Evolutionary conservation across 2,329 filamentous ascomycete species (phyloP).

Genomic region (Epichloe uncinata): DNA sequence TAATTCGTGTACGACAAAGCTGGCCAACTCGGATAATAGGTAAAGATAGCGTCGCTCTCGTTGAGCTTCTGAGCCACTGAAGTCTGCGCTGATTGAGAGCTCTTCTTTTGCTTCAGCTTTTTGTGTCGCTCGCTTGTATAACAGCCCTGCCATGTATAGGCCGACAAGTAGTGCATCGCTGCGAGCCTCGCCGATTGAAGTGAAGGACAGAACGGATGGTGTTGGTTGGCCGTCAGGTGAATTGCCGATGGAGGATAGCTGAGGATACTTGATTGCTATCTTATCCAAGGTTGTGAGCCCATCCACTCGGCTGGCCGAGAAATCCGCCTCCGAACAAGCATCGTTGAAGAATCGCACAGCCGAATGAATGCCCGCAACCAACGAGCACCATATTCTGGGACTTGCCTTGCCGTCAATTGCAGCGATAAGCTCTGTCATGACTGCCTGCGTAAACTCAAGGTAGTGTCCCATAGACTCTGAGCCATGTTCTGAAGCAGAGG

Average conservation of each 20-base stretch:
- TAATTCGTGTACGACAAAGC: conserved; percentile 24
- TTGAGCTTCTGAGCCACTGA: conserved; percentile 13
- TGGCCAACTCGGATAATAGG: conserved; percentile 22
- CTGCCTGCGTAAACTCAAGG: conserved; percentile 22
- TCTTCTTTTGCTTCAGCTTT: conserved; percentile 8
- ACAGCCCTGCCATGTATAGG: conserved; percentile 22
- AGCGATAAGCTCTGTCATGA: conserved; percentile 23
- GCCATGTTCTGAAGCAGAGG: conserved; percentile 13
- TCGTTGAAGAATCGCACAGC: conserved; percentile 26
- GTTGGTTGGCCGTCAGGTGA: background rate
- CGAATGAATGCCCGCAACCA: conserved; percentile 25
- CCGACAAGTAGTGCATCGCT: conserved; percentile 26
- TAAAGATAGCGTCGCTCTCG: conserved; percentile 23
- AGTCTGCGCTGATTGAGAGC: conserved; percentile 21
- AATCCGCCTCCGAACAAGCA: conserved; percentile 19
- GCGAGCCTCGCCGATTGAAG: conserved; percentile 16
- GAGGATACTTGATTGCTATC: conserved; percentile 17
- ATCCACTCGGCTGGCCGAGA: conserved; percentile 11
- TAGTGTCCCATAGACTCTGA: conserved; percentile 25
- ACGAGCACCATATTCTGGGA: conserved; percentile 23
- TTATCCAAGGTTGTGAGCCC: conserved; percentile 2
- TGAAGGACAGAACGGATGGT: conserved; percentile 4
- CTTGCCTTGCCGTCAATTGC: conserved; percentile 20
- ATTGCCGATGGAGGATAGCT: conserved; percentile 11
- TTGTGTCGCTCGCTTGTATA: conserved; percentile 29